Conservation (phyloP, 495 filamentous ascomycete genomes). For the Penicillium verhagenii region DNA sequence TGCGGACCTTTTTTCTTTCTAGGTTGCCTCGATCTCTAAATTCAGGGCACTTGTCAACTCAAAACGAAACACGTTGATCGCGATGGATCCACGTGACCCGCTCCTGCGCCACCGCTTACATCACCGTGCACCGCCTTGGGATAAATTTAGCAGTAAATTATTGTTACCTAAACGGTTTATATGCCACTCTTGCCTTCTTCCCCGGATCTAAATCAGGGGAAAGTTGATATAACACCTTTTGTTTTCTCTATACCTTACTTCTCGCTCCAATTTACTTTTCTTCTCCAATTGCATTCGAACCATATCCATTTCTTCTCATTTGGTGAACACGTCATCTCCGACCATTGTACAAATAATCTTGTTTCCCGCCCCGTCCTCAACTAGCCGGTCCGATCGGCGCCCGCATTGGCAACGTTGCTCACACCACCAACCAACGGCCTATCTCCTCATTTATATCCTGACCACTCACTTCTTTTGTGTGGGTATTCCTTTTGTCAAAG, state of each 20-base stretch:
- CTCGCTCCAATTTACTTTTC: background rate
- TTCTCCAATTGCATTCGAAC: background rate
- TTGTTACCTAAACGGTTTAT: background rate
- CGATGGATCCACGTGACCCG: conserved; percentile 8
- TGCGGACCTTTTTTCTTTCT: background rate
- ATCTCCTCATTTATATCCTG: conserved; percentile 11
- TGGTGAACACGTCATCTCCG: conserved; percentile 22
- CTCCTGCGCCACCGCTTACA: conserved; percentile 13
- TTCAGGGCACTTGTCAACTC: background rate
- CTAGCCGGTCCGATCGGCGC: conserved; percentile 25
- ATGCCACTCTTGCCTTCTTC: conserved; percentile 1
- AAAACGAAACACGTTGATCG: conserved; percentile 18
- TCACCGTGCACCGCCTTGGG: conserved; percentile 19
- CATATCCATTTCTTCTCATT: background rate
- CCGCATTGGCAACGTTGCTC: conserved; percentile 18
- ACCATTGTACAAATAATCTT: conserved; percentile 20
- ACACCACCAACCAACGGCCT: conserved; percentile 20
- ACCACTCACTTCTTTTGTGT: background rate
- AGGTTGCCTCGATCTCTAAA: background rate
- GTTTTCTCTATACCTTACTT: background rate
- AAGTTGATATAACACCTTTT: background rate
- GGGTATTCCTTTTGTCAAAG: no score
- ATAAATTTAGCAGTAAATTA: conserved; percentile 11
- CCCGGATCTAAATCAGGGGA: conserved; percentile 20
- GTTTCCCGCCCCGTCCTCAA: conserved; percentile 14